Evolutionary conservation across 805 yeast species (phyloP).

Genomic region (Saturnispora quitensis): DNA sequence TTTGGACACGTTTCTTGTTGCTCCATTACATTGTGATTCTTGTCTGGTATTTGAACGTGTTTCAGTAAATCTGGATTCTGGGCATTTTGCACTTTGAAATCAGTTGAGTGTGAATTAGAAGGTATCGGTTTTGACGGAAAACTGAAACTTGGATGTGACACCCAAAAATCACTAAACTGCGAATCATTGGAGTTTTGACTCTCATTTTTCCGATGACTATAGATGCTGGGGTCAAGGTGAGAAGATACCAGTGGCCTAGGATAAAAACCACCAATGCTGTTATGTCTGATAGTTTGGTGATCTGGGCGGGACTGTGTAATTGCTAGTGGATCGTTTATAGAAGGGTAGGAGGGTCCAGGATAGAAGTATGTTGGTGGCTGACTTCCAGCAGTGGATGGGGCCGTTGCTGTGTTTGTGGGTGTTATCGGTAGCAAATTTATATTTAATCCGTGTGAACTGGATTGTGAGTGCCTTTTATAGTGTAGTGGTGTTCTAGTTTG

Average conservation of each 20-base stretch:
- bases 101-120: neutral
- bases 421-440: neutral
- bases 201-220: neutral
- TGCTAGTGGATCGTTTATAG: neutral
- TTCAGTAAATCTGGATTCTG: neutral
- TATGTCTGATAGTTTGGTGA: neutral
- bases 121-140: neutral
- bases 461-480: neutral
- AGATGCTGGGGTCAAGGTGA: neutral
- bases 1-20: neutral
- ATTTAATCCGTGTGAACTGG: neutral
- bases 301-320: neutral
- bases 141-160: slow-evolving; percentile 1
- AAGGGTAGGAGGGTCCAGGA: neutral
- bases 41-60: neutral
- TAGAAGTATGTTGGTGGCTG: neutral
- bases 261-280: neutral
- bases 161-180: slow-evolving; percentile 1
- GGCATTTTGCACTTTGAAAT: neutral
- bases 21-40: neutral
- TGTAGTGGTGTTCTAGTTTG: neutral
- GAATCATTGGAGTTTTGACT: neutral
- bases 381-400: neutral
- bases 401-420: neutral
- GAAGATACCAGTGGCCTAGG: neutral